Percentiles rank a stretch among this genome's conserved stretches.
phyloP scores from a whole-genome alignment of 352 stramenopile genomes.

The Globisporangium okanoganense region DNA sequence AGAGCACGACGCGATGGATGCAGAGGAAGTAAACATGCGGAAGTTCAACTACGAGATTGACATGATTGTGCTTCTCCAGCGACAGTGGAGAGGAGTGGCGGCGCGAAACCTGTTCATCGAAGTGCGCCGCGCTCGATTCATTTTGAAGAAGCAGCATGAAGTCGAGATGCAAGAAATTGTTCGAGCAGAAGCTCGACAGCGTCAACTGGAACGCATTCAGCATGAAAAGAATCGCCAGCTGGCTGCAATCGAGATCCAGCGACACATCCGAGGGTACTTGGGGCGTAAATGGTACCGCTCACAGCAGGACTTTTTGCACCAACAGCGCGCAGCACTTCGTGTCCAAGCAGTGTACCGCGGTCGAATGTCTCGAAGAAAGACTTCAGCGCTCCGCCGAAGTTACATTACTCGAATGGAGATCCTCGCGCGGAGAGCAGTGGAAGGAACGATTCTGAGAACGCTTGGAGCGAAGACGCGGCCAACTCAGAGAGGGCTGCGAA shows the following conservation, averaged over 20 bases:
- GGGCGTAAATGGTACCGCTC: constrained; percentile 44
- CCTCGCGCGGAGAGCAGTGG: constrained; percentile 45
- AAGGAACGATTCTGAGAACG: constrained; percentile 56
- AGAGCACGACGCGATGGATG: constrained; percentile 52
- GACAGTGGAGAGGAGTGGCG: constrained; percentile 66
- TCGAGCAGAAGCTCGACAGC: constrained; percentile 39
- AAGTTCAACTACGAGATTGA: constrained; percentile 48
- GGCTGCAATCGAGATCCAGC: constrained; percentile 67
- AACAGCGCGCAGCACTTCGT: constrained; percentile 43
- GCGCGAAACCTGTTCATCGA: constrained; percentile 60
- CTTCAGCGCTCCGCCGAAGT: constrained; percentile 61
- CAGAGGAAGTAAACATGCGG: constrained; percentile 35
- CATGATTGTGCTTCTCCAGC: constrained; percentile 63
- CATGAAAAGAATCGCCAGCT: constrained; percentile 38
- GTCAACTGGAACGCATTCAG: constrained; percentile 47
- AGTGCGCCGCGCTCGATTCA: constrained; percentile 45
- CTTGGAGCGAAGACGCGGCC: constrained; percentile 53
- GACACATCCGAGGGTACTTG: constrained; percentile 58
- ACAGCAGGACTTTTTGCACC: constrained; percentile 47
- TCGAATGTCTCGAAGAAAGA: constrained; percentile 56
- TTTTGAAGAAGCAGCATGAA: constrained; percentile 65
- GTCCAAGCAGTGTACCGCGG: constrained; percentile 74
- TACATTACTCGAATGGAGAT: constrained; percentile 80
- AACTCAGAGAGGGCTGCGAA: constrained; percentile 56
- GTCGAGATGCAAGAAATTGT: constrained; percentile 66